phyloP scores from a whole-genome alignment of 2,329 filamentous ascomycete species.

The Amylocarpus encephaloides region DNA sequence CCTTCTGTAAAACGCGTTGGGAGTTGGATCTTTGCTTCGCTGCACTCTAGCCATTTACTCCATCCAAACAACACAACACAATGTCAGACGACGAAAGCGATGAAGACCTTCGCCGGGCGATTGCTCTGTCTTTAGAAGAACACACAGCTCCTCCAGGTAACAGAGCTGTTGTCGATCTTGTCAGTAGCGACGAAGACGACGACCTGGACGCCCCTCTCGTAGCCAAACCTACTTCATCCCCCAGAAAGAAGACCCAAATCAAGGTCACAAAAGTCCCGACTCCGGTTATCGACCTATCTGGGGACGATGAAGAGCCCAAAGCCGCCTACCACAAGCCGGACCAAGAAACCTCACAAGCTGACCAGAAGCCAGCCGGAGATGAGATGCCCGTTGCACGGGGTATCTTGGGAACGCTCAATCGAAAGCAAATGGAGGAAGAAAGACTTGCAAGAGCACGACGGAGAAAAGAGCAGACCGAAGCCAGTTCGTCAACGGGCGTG shows the following conservation, averaged over 20 bases:
- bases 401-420: slow-evolving; percentile 51
- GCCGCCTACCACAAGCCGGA: background rate
- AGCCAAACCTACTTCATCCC: background rate
- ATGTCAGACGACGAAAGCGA: slow-evolving; percentile 34
- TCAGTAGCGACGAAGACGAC: slow-evolving; percentile 31
- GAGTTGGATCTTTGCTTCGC: too few relatives aligned
- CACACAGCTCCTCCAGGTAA: slow-evolving; percentile 8
- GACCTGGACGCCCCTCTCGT: slow-evolving; percentile 28
- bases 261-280: background rate
- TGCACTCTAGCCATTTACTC: too few relatives aligned
- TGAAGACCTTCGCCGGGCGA: slow-evolving; percentile 53
- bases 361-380: background rate
- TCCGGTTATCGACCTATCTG: background rate
- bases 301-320: background rate
- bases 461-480: slow-evolving; percentile 43
- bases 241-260: background rate
- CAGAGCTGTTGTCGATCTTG: slow-evolving; percentile 26
- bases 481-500: background rate
- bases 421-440: slow-evolving; percentile 80
- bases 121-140: slow-evolving; percentile 47
- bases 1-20: too few relatives aligned
- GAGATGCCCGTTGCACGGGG: background rate
- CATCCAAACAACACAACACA: background rate
- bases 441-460: slow-evolving; percentile 54
- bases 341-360: background rate